Percentiles rank a stretch among this genome's conserved stretches.
Evolutionary conservation across 1,284 basidiomycete genomes (phyloP).

Genomic region (Irpex sp.): DNA sequence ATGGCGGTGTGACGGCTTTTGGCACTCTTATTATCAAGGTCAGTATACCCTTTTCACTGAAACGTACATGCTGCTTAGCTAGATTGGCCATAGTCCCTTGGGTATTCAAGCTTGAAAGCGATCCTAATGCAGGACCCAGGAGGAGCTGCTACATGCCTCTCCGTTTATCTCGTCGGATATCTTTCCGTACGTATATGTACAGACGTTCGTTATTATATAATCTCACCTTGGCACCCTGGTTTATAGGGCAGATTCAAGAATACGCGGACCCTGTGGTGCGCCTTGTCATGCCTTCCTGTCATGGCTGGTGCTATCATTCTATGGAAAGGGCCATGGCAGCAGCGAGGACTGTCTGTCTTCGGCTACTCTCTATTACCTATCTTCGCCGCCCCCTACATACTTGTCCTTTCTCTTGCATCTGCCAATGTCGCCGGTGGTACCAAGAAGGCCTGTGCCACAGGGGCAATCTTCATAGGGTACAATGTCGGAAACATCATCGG

Average conservation of each 20-base stretch:
- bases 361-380: conserved; percentile 12
- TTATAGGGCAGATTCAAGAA: conserved; percentile 9
- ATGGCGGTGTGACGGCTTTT: conserved; percentile 12
- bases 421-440: conserved; percentile 10
- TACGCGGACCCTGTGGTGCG: conserved; percentile 2
- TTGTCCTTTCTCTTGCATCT: conserved; percentile 5
- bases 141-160: conserved; percentile 9
- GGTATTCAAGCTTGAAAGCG: conserved; percentile 9
- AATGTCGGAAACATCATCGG: conserved; percentile 15
- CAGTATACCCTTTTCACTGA: background rate
- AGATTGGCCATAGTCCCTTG: background rate
- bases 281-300: conserved; percentile 8
- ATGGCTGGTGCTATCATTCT: conserved; percentile 13
- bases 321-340: conserved; percentile 10
- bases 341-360: conserved; percentile 10
- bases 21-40: conserved; percentile 12
- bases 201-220: background rate
- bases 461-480: conserved; percentile 13
- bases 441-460: conserved; percentile 13
- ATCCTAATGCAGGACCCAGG: conserved; percentile 12
- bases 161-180: conserved; percentile 9
- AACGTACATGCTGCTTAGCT: background rate
- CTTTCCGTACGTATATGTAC: conserved; percentile 2
- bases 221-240: background rate
- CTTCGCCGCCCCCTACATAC: conserved; percentile 12